Conservation (phyloP, 441 rosid species). For the Adansonia gregorii region DNA sequence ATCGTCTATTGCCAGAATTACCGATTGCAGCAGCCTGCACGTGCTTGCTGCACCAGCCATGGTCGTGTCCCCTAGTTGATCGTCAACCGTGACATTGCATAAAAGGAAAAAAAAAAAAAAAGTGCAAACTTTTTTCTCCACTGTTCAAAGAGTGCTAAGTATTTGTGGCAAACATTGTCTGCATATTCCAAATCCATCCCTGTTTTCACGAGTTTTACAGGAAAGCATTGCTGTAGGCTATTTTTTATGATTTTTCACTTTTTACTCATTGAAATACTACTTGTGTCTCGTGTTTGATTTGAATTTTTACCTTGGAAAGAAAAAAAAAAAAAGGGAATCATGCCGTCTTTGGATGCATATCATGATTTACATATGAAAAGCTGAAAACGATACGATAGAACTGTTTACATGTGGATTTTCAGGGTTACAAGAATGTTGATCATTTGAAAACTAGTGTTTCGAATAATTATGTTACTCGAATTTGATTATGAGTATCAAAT, state of each 20-base stretch:
- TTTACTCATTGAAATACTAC: constrained; percentile 5
- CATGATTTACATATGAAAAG: background rate
- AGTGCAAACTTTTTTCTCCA: background rate
- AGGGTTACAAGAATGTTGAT: background rate
- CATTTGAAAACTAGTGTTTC: background rate
- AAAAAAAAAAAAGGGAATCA: background rate
- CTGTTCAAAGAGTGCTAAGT: constrained; percentile 22
- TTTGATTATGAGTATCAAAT: no score
- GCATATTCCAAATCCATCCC: background rate
- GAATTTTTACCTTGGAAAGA: no score
- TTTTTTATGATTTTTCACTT: background rate
- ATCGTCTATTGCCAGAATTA: background rate
- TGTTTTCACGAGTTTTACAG: background rate
- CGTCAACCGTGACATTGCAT: constrained; percentile 25
- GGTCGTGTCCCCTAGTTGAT: background rate
- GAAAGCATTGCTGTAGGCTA: background rate
- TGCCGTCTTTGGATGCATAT: background rate
- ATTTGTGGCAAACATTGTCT: background rate
- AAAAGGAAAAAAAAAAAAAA: constrained; percentile 12
- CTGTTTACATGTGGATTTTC: no score
- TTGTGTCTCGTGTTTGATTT: background rate
- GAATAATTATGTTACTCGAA: no score
- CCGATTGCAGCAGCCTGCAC: constrained; percentile 22
- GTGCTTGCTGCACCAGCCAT: constrained; percentile 32
- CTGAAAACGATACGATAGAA: background rate